Percentiles rank a stretch among this genome's conserved stretches.
Evolutionary conservation across 2,329 filamentous ascomycete species (phyloP).

Genomic region (Allantophomopsis cytisporea): DNA sequence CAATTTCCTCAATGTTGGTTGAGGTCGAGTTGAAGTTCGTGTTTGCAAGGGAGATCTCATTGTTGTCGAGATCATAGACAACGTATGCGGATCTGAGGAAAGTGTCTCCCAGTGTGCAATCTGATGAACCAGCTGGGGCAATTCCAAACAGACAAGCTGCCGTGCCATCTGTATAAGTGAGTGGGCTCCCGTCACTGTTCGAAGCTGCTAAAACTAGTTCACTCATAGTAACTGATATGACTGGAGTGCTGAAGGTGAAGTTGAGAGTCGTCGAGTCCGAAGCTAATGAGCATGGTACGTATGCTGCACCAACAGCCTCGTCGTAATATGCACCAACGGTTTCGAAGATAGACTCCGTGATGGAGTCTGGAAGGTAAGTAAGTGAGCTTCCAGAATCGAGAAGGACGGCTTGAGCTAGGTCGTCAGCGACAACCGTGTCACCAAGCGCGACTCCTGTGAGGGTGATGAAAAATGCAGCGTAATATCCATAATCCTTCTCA

Average conservation of each 20-base stretch:
- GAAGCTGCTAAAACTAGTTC: conserved; percentile 44
- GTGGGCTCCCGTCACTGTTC: conserved; percentile 26
- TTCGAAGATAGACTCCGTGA: conserved; percentile 39
- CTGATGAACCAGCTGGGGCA: conserved; percentile 36
- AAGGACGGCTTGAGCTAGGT: conserved; percentile 45
- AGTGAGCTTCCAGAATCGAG: conserved; percentile 60
- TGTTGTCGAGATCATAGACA: conserved; percentile 61
- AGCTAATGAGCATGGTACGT: conserved; percentile 44
- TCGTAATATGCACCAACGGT: conserved; percentile 46
- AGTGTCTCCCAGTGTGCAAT: conserved; percentile 58
- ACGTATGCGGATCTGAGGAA: conserved; percentile 65
- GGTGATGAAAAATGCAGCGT: conserved; percentile 54
- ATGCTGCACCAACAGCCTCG: conserved; percentile 34
- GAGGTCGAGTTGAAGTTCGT: conserved; percentile 44
- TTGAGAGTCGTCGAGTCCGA: conserved; percentile 26
- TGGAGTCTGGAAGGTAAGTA: conserved; percentile 48
- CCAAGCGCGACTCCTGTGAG: conserved; percentile 43
- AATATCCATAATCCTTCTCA: conserved; percentile 34
- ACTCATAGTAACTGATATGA: conserved; percentile 39
- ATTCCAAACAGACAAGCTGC: conserved; percentile 56
- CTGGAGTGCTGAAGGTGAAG: conserved; percentile 39
- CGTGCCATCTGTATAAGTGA: conserved; percentile 36
- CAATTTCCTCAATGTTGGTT: conserved; percentile 40
- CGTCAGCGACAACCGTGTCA: conserved; percentile 24
- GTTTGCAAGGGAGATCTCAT: conserved; percentile 57